phyloP scores from a whole-genome alignment of 1,139 yeast species.

The Blastobotrys indianensis region DNA sequence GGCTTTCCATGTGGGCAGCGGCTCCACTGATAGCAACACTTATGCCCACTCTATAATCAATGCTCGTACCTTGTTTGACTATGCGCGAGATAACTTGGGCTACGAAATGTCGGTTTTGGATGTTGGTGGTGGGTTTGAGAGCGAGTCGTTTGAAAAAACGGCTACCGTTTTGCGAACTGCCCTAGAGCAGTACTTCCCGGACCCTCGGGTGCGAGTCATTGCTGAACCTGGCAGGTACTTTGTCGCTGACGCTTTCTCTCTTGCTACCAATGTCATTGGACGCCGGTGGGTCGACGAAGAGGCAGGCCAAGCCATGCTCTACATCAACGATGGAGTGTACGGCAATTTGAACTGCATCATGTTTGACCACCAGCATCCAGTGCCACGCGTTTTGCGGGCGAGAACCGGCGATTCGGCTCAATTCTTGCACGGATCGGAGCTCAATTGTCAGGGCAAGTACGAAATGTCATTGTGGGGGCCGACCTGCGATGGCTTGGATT shows the following conservation, averaged over 20 bases:
- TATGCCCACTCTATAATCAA: conserved; percentile 68
- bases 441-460: conserved; percentile 18
- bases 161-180: conserved; percentile 54
- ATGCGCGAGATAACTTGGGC: conserved; percentile 45
- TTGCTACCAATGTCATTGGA: conserved; percentile 82
- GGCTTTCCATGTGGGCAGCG: conserved; percentile 95
- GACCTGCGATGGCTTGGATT: conserved; percentile 94
- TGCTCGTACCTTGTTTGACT: conserved; percentile 64
- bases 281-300: conserved; percentile 45
- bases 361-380: conserved; percentile 84
- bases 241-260: conserved; percentile 79
- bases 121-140: conserved; percentile 91
- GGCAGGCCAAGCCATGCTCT: conserved; percentile 44
- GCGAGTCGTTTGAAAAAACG: conserved; percentile 56
- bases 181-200: conserved; percentile 52
- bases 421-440: conserved; percentile 15
- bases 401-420: conserved; percentile 34
- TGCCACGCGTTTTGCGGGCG: conserved; percentile 57
- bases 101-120: conserved; percentile 53
- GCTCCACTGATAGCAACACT: conserved; percentile 71
- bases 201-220: conserved; percentile 47
- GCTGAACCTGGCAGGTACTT: conserved; percentile 95
- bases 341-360: conserved; percentile 92
- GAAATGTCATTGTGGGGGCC: conserved; percentile 89
- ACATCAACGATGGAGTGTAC: conserved; percentile 91